Evolutionary conservation across 208 protist species (phyloP), one percentile per base, ranked within the genome.

Genomic region (Histomonas meleagridis): DNA sequence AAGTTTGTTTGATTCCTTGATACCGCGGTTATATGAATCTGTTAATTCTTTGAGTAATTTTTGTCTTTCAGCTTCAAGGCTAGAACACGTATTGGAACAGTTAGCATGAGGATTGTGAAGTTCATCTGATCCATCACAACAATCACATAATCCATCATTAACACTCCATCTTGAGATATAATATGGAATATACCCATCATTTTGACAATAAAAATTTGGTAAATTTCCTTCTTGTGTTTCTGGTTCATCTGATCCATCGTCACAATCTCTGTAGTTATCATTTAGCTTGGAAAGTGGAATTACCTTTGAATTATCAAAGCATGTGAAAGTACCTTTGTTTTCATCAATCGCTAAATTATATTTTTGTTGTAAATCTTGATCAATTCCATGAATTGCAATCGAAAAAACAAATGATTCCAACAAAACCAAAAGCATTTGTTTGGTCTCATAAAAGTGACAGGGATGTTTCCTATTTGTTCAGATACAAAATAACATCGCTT

Each of bases 191-290:
- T 86, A 86, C 38, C 35, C 35, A 55, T 86, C 46, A 16, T 86
- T 86, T 51, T 38, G 46, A 38, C 76, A 86, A 35, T 86, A 86
- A 86, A 86, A 86, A 18, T 40, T 86, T 65, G 60, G 60, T n/a
- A n/a, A n/a, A n/a, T n/a, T n/a, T 7, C 60, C 60, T 5, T 32
- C 3, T 16, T 40, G 55, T 55, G 76, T 55, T 32, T 46, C 76
- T 38, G 76, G 76, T 55, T 86, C 76, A 38, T 86, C 76, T 10
- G 76, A 86, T 35, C 76, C 76, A 16, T 86, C 76, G 4, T 86
- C 26, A 28, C 76, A 86, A 21, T 86, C 76, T 7, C 14, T 12
- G 38, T 86, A 86, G 3, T 48, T 48, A n/a, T 86, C 76, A 55
- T 86, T 86, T 57, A 86, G 3, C 38, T 86, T 51, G 0, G 76